A percentile compares a stretch with the other conserved stretches of the same genome.
phyloP scores from a whole-genome alignment of 2,329 filamentous ascomycete genomes.

The Pseudogymnoascus sp. region DNA sequence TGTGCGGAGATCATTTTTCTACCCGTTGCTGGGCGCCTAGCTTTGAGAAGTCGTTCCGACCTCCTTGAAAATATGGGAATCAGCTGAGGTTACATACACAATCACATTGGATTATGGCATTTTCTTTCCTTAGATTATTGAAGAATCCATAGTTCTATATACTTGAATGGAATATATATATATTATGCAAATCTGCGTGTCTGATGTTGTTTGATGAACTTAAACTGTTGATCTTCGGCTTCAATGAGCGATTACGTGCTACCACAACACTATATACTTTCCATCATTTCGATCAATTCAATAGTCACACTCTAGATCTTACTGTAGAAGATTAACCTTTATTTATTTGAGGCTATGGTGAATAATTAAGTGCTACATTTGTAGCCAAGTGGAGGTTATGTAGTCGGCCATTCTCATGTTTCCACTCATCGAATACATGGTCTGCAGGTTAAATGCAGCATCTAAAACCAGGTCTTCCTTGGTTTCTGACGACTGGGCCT shows the following conservation, averaged over 20 bases:
- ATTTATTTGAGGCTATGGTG: not conserved
- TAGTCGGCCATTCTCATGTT: constrained; percentile 54
- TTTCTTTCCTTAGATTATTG: not conserved
- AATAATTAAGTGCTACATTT: constrained; percentile 32
- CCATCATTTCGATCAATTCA: not conserved
- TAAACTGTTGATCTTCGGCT: not conserved
- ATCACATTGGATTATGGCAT: not conserved
- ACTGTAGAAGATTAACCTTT: not conserved
- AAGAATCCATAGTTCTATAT: not conserved
- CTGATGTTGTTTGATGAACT: not conserved
- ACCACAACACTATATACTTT: not conserved
- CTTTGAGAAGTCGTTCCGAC: constrained; percentile 59
- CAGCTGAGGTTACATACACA: constrained; percentile 60
- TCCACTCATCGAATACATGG: constrained; percentile 58
- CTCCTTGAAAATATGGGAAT: constrained; percentile 62
- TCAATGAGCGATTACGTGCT: not conserved
- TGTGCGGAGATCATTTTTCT: constrained; percentile 54
- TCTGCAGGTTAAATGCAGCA: constrained; percentile 69
- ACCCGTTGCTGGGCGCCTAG: constrained; percentile 68
- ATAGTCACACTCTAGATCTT: not conserved
- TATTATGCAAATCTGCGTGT: not conserved
- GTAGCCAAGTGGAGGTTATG: constrained; percentile 55
- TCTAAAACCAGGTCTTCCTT: constrained; percentile 59
- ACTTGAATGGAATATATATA: not conserved
- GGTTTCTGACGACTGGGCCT: constrained; percentile 25